Evolutionary conservation across 805 yeast species (phyloP).

Genomic region (Pichia gijzeniarum): DNA sequence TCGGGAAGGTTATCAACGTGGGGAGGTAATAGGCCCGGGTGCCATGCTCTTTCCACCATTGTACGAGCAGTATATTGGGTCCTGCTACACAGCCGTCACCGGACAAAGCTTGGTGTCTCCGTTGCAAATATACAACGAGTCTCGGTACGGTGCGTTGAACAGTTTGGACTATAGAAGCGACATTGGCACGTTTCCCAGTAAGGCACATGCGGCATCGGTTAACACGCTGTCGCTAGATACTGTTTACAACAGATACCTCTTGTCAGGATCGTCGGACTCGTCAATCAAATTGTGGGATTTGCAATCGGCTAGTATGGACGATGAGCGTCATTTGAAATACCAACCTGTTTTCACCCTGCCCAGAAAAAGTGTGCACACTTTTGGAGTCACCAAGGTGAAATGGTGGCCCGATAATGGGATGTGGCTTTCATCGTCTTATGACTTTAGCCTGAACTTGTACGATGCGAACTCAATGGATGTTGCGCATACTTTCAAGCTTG

Average conservation of each 20-base stretch:
- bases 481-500: conserved; percentile 61
- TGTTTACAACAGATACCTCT: conserved; percentile 37
- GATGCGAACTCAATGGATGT: conserved; percentile 62
- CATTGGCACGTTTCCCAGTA: conserved; percentile 34
- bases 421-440: conserved; percentile 79
- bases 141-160: conserved; percentile 20
- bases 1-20: too few relatives aligned
- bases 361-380: conserved; percentile 46
- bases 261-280: conserved; percentile 73
- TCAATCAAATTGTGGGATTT: conserved; percentile 64
- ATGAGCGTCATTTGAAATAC: conserved; percentile 14
- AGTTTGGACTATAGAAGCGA: conserved; percentile 15
- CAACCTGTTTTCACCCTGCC: conserved; percentile 22
- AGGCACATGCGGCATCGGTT: conserved; percentile 46
- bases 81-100: background rate
- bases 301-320: conserved; percentile 18
- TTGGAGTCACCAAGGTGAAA: conserved; percentile 63
- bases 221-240: conserved; percentile 55
- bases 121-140: conserved; percentile 22
- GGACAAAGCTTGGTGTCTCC: background rate
- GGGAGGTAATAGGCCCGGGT: too few relatives aligned
- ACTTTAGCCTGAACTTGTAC: conserved; percentile 72
- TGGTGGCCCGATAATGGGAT: conserved; percentile 97
- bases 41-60: conserved; percentile 1
- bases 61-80: background rate